Conservation (phyloP, 202 grass and related monocot species). For the Digitaria exilis region DNA sequence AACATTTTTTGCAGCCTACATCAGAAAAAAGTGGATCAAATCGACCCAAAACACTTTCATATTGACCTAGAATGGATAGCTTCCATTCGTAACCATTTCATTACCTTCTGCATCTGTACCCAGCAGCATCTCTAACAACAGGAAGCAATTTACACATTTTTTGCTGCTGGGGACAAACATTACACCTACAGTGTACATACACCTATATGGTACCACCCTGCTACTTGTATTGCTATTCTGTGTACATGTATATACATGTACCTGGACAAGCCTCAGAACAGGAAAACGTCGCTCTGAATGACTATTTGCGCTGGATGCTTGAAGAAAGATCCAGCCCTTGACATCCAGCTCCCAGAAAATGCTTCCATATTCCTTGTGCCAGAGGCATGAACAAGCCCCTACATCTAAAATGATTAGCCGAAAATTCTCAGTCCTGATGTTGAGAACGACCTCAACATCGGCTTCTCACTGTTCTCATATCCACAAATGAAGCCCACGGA, state of each 20-base stretch:
- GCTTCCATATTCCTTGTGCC: constrained; percentile 33
- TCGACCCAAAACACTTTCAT: constrained; percentile 28
- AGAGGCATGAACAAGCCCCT: constrained; percentile 44
- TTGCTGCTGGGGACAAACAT: constrained; percentile 34
- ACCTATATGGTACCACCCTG: constrained; percentile 36
- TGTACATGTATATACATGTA: constrained; percentile 58
- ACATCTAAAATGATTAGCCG: constrained; percentile 1
- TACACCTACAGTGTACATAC: constrained; percentile 49
- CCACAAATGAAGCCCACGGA: constrained; percentile 28
- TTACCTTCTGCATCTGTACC: constrained; percentile 14
- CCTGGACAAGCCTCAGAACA: constrained; percentile 47
- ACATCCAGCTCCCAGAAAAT: constrained; percentile 15
- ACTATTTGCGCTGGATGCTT: constrained; percentile 37
- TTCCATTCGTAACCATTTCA: constrained; percentile 13
- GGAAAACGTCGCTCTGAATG: constrained; percentile 19
- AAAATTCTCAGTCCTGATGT: constrained; percentile 24
- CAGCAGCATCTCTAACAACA: constrained; percentile 45
- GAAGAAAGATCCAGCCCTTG: constrained; percentile 34
- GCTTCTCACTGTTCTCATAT: constrained; percentile 37
- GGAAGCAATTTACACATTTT: constrained; percentile 46
- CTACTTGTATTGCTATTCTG: constrained; percentile 50
- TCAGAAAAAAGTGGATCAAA: constrained; percentile 32
- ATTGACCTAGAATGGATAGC: constrained; percentile 31
- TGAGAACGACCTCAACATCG: constrained; percentile 27
- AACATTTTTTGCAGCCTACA: constrained; percentile 33